These are phyloP conservation scores for Phoma herbarum DNA, from an alignment of 2,329 filamentous ascomycete species.

Conservation along the genomic window DNA sequence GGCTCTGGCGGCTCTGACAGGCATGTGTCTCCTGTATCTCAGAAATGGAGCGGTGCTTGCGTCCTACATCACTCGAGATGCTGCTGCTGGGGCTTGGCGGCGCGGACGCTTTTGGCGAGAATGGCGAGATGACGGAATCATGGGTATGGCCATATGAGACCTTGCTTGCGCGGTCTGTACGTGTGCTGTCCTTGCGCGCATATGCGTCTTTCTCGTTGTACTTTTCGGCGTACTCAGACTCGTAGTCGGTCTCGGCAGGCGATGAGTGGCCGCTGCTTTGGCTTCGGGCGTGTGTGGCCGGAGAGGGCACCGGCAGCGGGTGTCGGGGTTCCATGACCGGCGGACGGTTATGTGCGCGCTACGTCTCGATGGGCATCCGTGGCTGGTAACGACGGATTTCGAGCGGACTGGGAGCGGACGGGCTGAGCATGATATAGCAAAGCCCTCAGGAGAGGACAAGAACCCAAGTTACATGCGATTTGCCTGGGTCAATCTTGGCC, in stretches of 20 bases:
- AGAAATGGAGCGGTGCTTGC: slow-evolving; percentile 27
- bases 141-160: slow-evolving; percentile 38
- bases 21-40: slow-evolving; percentile 26
- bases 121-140: slow-evolving; percentile 52
- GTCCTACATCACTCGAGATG: slow-evolving; percentile 37
- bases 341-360: slow-evolving; percentile 32
- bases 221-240: slow-evolving; percentile 38
- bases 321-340: slow-evolving; percentile 47
- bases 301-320: slow-evolving; percentile 39
- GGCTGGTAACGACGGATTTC: slow-evolving; percentile 25
- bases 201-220: slow-evolving; percentile 41
- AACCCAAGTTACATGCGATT: slow-evolving; percentile 22
- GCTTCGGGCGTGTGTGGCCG: slow-evolving; percentile 35
- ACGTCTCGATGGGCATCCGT: slow-evolving; percentile 40
- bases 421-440: slow-evolving; percentile 48
- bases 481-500: slow-evolving; percentile 24
- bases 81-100: slow-evolving; percentile 49
- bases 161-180: slow-evolving; percentile 34
- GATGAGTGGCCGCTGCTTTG: slow-evolving; percentile 19
- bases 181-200: slow-evolving; percentile 26
- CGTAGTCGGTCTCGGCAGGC: slow-evolving; percentile 24
- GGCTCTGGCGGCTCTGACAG: slow-evolving; percentile 1
- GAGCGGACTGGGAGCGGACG: slow-evolving; percentile 33
- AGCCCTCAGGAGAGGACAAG: slow-evolving; percentile 28
- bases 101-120: slow-evolving; percentile 45